These are phyloP conservation scores for Geotrichum macrosporum DNA, from an alignment of 1,139 yeast species.

Conservation along the genomic window DNA sequence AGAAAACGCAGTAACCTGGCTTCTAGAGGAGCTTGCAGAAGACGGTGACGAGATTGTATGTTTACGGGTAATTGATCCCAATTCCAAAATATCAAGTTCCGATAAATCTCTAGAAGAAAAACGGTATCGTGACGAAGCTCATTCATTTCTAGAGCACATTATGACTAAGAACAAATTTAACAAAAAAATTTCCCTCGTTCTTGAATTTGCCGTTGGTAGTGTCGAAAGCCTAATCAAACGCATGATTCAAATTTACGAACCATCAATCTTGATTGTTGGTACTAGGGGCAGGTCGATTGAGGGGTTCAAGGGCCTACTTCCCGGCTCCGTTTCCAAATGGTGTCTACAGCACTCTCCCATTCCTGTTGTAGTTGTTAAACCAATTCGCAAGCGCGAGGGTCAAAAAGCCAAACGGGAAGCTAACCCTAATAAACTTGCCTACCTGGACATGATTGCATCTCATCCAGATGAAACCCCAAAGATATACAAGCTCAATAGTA, in stretches of 20 bases:
- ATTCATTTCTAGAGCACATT: conserved; percentile 41
- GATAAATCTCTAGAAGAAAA: conserved; percentile 33
- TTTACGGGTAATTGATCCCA: conserved; percentile 53
- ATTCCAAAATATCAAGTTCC: conserved; percentile 10
- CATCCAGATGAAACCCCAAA: conserved; percentile 20
- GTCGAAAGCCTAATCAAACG: conserved; percentile 52
- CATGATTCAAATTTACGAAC: conserved; percentile 56
- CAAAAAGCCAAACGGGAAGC: conserved; percentile 35
- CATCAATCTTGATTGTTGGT: conserved; percentile 63
- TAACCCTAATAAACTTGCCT: conserved; percentile 29
- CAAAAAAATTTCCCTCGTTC: conserved; percentile 44
- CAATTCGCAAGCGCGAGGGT: conserved; percentile 43
- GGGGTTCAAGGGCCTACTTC: conserved; percentile 47
- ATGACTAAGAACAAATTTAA: conserved; percentile 42
- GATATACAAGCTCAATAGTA: conserved; percentile 24
- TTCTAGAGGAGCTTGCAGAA: conserved; percentile 58
- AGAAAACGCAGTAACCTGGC: conserved; percentile 59
- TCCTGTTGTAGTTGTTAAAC: conserved; percentile 66
- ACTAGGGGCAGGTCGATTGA: conserved; percentile 44
- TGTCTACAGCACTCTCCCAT: conserved; percentile 63
- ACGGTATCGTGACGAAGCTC: conserved; percentile 41
- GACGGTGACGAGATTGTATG: conserved; percentile 69
- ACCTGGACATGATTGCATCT: conserved; percentile 18
- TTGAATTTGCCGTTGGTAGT: conserved; percentile 60
- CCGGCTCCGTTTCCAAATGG: conserved; percentile 50